Evolutionary conservation across 805 yeast genomes (phyloP).

Genomic region (Metschnikowia gelsemii): DNA sequence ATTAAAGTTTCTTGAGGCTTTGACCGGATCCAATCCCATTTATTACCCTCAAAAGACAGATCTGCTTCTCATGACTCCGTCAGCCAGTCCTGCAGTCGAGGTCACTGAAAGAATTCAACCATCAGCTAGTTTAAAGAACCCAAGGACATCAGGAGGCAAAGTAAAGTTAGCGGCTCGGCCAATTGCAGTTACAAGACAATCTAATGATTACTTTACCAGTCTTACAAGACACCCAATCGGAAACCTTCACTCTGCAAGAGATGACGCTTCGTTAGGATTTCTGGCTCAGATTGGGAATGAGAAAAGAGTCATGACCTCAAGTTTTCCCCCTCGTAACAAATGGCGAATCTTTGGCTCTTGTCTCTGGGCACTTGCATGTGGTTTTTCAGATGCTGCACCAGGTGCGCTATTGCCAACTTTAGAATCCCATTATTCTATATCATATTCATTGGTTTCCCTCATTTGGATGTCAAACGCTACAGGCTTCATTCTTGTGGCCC

Average conservation of each 20-base stretch:
- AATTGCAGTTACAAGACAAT: constrained; percentile 11
- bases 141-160: background rate
- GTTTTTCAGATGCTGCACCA: constrained; percentile 24
- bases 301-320: constrained; percentile 17
- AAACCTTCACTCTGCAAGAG: background rate
- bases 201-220: constrained; percentile 17
- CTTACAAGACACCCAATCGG: constrained; percentile 3
- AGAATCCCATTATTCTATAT: constrained; percentile 21
- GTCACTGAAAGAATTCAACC: background rate
- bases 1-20: background rate
- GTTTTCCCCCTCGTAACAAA: constrained; percentile 19
- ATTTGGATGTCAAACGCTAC: constrained; percentile 25
- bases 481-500: constrained; percentile 23
- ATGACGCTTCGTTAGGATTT: constrained; percentile 1
- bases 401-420: constrained; percentile 26
- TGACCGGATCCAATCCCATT: background rate
- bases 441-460: constrained; percentile 22
- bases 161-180: constrained; percentile 13
- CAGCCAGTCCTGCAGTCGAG: background rate
- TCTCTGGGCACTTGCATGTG: constrained; percentile 20
- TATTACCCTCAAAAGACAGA: background rate
- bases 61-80: background rate
- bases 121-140: background rate
- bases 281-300: constrained; percentile 11
- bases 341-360: constrained; percentile 21